Evolutionary conservation across 1,284 basidiomycete species (phyloP), one percentile per base, ranked within the genome.

Genomic region (Naganishia sp.): DNA sequence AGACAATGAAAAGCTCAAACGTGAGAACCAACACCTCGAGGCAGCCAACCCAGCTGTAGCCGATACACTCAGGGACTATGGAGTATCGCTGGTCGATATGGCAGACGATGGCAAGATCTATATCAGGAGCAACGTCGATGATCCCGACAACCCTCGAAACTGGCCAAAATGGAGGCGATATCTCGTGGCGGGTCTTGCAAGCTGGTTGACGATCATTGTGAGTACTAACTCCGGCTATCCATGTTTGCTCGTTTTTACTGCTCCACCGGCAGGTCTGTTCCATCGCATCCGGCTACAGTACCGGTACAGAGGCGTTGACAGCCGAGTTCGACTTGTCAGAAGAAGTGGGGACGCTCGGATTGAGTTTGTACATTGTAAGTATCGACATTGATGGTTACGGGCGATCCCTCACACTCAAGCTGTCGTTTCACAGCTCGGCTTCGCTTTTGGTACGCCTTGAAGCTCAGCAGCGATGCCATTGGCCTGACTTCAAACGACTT

Each of bases 121-220:
- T 28, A 68, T 73, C 28, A 65, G 63, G n/a, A 66, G 67, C 50
- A 53, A 65, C 28, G 50, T 42, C 9, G 68, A 68, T 3, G 72
- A 73, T 55, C 69, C 68, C 39, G 47, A 53, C 11, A 71, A 64
- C 55, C 72, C 72, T 9, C 46, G 72, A n/a, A 72, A 70, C 56
- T 75, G 74, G 74, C 66, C 66, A 35, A 72, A 72, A 35, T 73
- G 71, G 70, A 71, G 72, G 62, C 64, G 74, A 21, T 75, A 72
- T 39, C 58, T 55, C 21, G 61, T 74, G 3, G 73, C 72, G 1
- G 63, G 67, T 3, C 58, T 75, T 18, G 73, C 73, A 23, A 63
- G 65, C 18, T 69, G 66, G 32, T 58, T 75, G 51, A 75, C 74
- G 53, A 72, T 71, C 51, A 50, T 49, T 2, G 47, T 49, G 25